Base-by-base conservation (phyloP, 441 rosid species). In the Euphorbia celastroides region DNA sequence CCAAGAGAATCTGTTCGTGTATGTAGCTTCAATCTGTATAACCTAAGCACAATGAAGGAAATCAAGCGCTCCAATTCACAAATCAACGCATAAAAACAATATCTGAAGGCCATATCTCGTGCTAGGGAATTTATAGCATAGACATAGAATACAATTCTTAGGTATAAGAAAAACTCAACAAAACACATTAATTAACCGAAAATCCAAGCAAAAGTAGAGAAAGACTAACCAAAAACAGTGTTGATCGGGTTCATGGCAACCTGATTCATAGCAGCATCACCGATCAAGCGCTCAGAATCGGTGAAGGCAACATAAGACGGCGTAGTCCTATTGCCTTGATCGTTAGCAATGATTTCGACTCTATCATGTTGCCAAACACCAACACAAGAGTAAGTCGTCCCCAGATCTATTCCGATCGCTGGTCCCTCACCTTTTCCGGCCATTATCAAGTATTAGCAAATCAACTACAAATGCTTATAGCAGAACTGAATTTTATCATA, bases 291-390 rank as follows among this genome's bases (percentile, higher is more conserved):
- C 83, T 32, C 85, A 0, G 86, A 70, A 26, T 80, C 83, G 1
- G 86, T 84, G 52, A 82, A 84, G 11, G 77, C 89, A 27, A 84
- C 89, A 51, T 82, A 84, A 27, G 86, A 84, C 25, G 89, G 86
- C 19, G 86, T 84, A 34, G 86, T 84, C 44, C 89, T 68, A 72
- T 82, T 82, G 0, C 89, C 89, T 58, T 84, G 86, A 64, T 82
- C 86, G 52, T 85, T 83, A n/a, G n/a, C n/a, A n/a, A n/a, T n/a
- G n/a, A n/a, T n/a, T n/a, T n/a, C n/a, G n/a, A n/a, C n/a, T n/a
- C n/a, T n/a, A n/a, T n/a, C n/a, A n/a, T n/a, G n/a, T n/a, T n/a
- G n/a, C n/a, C n/a, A n/a, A n/a, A n/a, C n/a, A n/a, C n/a, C n/a
- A n/a, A n/a, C n/a, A n/a, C n/a, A n/a, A n/a, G n/a, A n/a, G n/a